A percentile compares a stretch with the other conserved stretches of the same genome.
phyloP scores from a whole-genome alignment of 805 yeast species.

The Candida khao-thaluensis region DNA sequence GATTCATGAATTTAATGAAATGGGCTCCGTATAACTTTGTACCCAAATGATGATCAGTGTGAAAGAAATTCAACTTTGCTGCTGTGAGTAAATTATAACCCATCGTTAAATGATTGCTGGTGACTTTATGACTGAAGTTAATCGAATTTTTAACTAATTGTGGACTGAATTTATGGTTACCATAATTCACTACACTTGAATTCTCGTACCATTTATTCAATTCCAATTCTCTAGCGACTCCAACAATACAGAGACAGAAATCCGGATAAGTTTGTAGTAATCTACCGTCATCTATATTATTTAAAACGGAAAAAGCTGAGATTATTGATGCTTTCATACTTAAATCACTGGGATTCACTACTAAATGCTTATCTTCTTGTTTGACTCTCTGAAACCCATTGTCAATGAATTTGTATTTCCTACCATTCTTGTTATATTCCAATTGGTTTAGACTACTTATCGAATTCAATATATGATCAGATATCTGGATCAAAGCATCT shows the following conservation, averaged over 20 bases:
- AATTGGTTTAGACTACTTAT: constrained; percentile 32
- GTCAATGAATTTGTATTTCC: constrained; percentile 48
- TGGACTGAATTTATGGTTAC: constrained; percentile 30
- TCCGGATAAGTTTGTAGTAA: constrained; percentile 36
- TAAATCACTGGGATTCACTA: constrained; percentile 33
- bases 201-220: constrained; percentile 48
- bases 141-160: constrained; percentile 32
- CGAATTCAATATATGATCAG: constrained; percentile 37
- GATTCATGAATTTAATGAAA: constrained; percentile 37
- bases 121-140: constrained; percentile 27
- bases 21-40: constrained; percentile 48
- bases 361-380: constrained; percentile 49
- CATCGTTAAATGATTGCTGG: constrained; percentile 34
- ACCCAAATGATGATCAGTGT: constrained; percentile 55
- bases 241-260: constrained; percentile 47
- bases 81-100: constrained; percentile 46
- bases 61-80: constrained; percentile 51
- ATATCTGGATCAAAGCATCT: constrained; percentile 36
- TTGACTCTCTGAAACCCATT: constrained; percentile 49
- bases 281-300: constrained; percentile 33
- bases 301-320: constrained; percentile 45
- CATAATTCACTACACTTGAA: constrained; percentile 37
- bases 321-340: constrained; percentile 34
- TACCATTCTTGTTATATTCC: constrained; percentile 44
- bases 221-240: constrained; percentile 51